Evolutionary conservation across 805 yeast genomes (phyloP).

Genomic region (Debaryomyces maramus): DNA sequence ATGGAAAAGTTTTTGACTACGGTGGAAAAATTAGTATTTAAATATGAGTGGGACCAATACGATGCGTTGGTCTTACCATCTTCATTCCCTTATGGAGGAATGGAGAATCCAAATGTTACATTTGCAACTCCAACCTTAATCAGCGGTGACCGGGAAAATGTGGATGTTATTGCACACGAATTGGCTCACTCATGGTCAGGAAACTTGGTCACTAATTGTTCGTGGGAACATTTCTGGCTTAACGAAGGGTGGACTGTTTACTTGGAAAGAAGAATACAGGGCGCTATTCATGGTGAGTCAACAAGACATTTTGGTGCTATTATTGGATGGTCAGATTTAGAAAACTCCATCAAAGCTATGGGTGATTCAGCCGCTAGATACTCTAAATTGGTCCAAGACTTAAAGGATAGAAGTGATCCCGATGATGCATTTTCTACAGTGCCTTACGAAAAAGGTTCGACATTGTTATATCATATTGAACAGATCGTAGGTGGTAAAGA

Average conservation of each 20-base stretch:
- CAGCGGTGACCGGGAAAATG: constrained; percentile 80
- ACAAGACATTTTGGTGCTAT: constrained; percentile 79
- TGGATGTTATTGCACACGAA: constrained; percentile 90
- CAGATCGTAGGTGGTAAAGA: constrained; percentile 60
- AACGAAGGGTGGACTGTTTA: constrained; percentile 97
- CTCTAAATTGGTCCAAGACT: constrained; percentile 67
- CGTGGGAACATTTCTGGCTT: constrained; percentile 94
- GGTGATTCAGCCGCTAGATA: constrained; percentile 52
- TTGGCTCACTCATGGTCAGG: constrained; percentile 94
- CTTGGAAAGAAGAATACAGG: constrained; percentile 80
- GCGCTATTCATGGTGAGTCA: constrained; percentile 74
- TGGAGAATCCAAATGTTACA: constrained; percentile 92
- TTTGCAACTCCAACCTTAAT: constrained; percentile 88
- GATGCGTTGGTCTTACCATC: constrained; percentile 80
- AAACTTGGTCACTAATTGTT: constrained; percentile 82
- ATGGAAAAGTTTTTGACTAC: constrained; percentile 75
- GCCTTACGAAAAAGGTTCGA: constrained; percentile 90
- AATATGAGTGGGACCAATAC: constrained; percentile 82
- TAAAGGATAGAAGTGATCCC: constrained; percentile 72
- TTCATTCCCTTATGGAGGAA: constrained; percentile 85
- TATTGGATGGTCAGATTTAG: constrained; percentile 85
- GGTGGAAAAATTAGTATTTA: constrained; percentile 74
- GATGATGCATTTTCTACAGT: constrained; percentile 87
- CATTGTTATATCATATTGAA: constrained; percentile 74
- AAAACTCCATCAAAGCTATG: constrained; percentile 64